A percentile compares a stretch with the other conserved stretches of the same genome.
Conservation (phyloP, 768 basidiomycete genomes). For the Tylopilus rubrobrunneus region DNA sequence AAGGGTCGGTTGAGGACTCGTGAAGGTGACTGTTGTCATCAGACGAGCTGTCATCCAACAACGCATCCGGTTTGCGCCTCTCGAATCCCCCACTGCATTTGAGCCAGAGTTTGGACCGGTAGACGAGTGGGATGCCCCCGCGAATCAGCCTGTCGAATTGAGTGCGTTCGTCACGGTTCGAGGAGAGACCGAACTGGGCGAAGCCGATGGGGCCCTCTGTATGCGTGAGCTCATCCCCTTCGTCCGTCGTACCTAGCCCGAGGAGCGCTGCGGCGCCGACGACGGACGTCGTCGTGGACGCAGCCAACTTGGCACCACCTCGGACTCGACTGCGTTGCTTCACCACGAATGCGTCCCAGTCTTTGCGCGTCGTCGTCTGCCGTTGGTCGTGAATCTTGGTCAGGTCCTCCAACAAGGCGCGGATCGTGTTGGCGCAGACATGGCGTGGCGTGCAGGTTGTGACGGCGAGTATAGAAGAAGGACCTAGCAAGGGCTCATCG, state of each 20-base stretch:
- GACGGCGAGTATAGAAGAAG: slow-evolving; percentile 54
- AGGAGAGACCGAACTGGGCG: slow-evolving; percentile 77
- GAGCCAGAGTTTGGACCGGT: slow-evolving; percentile 85
- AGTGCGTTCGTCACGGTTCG: slow-evolving; percentile 65
- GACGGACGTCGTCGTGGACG: slow-evolving; percentile 16
- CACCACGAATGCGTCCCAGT: slow-evolving; percentile 88
- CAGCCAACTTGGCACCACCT: slow-evolving; percentile 23
- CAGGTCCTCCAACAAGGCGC: slow-evolving; percentile 67
- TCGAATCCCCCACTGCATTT: slow-evolving; percentile 94
- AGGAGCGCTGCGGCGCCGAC: slow-evolving; percentile 62
- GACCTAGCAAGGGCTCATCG: slow-evolving; percentile 8
- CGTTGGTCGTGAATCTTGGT: slow-evolving; percentile 80
- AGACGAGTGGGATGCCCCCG: slow-evolving; percentile 81
- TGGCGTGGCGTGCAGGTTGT: slow-evolving; percentile 65
- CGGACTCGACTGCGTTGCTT: slow-evolving; percentile 56
- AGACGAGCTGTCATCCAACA: too few relatives aligned
- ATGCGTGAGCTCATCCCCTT: slow-evolving; percentile 74
- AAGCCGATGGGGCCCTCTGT: slow-evolving; percentile 87
- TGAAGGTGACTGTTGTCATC: too few relatives aligned
- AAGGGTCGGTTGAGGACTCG: too few relatives aligned
- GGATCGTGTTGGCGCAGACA: slow-evolving; percentile 71
- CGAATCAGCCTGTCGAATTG: slow-evolving; percentile 81
- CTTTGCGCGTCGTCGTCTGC: slow-evolving; percentile 63
- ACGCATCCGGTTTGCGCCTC: slow-evolving; percentile 88
- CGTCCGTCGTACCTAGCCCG: slow-evolving; percentile 58